Evolutionary conservation across 345 rosid genomes (phyloP).

Genomic region (Bruguiera gymnorhiza): DNA sequence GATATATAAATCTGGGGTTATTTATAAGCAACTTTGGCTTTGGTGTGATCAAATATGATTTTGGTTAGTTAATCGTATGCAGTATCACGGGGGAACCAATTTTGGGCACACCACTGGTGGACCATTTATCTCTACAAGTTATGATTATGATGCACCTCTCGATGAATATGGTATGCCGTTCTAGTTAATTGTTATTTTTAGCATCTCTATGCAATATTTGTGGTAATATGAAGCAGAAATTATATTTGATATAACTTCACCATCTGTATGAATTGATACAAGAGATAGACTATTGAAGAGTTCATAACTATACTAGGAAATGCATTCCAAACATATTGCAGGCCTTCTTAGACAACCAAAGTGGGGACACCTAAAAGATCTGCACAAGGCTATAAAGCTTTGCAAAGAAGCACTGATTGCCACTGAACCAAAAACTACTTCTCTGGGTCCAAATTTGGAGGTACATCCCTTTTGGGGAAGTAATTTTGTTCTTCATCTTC

Average conservation of each 20-base stretch:
- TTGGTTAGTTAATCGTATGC: conserved; percentile 21
- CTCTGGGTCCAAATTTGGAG: conserved; percentile 77
- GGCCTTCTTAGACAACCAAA: conserved; percentile 89
- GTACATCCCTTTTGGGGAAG: conserved; percentile 30
- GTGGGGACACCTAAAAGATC: conserved; percentile 87
- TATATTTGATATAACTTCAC: not conserved
- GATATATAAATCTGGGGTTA: not conserved
- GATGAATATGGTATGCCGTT: conserved; percentile 80
- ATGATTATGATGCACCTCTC: conserved; percentile 95
- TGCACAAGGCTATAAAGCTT: conserved; percentile 90
- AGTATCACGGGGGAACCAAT: conserved; percentile 98
- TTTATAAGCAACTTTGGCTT: not conserved
- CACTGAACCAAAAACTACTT: conserved; percentile 64
- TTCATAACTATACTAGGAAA: not conserved
- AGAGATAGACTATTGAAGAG: no score
- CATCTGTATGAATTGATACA: no score
- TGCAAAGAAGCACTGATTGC: conserved; percentile 71
- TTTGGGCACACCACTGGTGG: conserved; percentile 79
- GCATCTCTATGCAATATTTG: not conserved
- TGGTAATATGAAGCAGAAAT: not conserved
- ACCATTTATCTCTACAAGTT: conserved; percentile 88
- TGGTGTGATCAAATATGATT: not conserved
- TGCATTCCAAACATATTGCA: conserved; percentile 28
- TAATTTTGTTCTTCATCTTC: not conserved
- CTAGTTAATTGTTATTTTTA: not conserved